Percentiles rank a stretch among this genome's conserved stretches.
phyloP scores from a whole-genome alignment of 1,284 basidiomycete genomes.

The Cutaneotrichosporon dermatis region DNA sequence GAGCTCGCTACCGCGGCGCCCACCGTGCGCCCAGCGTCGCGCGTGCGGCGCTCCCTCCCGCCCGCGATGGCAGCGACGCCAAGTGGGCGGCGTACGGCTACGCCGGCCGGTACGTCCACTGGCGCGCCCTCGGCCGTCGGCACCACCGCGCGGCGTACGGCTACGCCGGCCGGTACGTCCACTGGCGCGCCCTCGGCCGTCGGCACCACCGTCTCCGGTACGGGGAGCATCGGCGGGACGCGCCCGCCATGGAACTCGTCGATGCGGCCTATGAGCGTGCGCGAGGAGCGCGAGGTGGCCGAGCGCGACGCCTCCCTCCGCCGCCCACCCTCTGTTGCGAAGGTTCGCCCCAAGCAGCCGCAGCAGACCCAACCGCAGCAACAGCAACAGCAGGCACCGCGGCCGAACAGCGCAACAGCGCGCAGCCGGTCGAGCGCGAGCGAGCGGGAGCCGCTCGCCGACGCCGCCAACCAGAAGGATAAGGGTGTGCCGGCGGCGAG shows the following conservation, averaged over 20 bases:
- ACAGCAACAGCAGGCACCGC: background rate
- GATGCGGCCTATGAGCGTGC: slow-evolving; percentile 1
- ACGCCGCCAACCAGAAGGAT: slow-evolving; percentile 1
- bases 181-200: too few species aligned
- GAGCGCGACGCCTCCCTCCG: background rate
- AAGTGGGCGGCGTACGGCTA: background rate
- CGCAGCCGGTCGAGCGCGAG: background rate
- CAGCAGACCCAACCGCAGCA: too few species aligned
- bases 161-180: background rate
- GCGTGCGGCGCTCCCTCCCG: slow-evolving; percentile 24
- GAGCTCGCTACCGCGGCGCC: slow-evolving; percentile 4
- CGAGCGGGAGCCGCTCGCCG: slow-evolving; percentile 1
- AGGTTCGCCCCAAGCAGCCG: too few species aligned
- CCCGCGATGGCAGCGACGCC: slow-evolving; percentile 22
- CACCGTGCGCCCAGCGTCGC: slow-evolving; percentile 16
- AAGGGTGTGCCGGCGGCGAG: background rate
- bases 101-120: background rate
- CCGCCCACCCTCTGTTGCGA: too few species aligned
- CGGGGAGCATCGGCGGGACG: too few species aligned
- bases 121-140: too few species aligned
- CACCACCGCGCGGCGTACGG: background rate
- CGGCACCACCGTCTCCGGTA: too few species aligned
- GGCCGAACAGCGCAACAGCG: background rate
- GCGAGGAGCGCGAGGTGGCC: slow-evolving; percentile 1
- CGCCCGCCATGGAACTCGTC: slow-evolving; percentile 1